Conservation (phyloP, 73 alveolate genomes). For the Paramecium biaurelia region DNA sequence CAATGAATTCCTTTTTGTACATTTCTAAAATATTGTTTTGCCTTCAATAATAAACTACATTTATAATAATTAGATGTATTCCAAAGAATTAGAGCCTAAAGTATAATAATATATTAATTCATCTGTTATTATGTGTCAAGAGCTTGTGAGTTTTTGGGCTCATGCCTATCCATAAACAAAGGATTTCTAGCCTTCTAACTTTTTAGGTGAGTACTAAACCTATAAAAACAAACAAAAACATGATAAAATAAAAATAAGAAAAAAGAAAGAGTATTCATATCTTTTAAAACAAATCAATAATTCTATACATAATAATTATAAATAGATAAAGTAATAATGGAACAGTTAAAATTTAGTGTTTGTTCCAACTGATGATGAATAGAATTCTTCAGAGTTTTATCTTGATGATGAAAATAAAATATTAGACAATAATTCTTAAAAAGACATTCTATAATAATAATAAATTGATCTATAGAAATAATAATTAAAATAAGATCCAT, state of each 20-base stretch:
- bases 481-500: too few species aligned
- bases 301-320: too few species aligned
- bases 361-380: neutral
- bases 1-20: neutral
- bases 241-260: neutral
- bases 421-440: too few species aligned
- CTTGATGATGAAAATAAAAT: too few species aligned
- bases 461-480: too few species aligned
- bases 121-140: neutral
- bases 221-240: neutral
- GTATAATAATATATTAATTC: neutral
- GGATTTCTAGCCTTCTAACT: neutral
- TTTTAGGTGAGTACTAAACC: neutral
- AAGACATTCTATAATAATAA: too few species aligned
- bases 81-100: neutral
- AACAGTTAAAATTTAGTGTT: neutral
- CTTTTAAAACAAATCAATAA: neutral
- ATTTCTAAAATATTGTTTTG: neutral
- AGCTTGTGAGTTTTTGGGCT: neutral
- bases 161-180: neutral
- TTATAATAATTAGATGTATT: neutral
- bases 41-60: neutral
- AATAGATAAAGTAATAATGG: neutral
- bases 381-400: too few species aligned
- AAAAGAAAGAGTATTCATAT: neutral